phyloP scores from a whole-genome alignment of 768 basidiomycete species.

The Crucibulum laeve region DNA sequence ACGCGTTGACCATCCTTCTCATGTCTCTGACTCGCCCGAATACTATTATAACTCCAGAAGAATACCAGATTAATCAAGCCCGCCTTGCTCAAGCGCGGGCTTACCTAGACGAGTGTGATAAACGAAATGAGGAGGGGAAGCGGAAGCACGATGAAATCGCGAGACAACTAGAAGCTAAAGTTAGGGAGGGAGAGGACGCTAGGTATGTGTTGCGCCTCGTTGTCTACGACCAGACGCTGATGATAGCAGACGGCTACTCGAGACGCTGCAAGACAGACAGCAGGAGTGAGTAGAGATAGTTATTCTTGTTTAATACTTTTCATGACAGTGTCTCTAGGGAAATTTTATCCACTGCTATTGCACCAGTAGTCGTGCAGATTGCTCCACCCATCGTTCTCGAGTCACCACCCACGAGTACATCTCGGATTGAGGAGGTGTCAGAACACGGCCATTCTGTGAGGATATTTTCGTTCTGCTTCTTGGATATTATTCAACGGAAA shows the following conservation, averaged over 20 bases:
- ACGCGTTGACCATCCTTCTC: too few relatives aligned
- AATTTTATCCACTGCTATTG: too few relatives aligned
- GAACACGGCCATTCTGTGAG: not conserved
- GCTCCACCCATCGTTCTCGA: not conserved
- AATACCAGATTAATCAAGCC: constrained; percentile 22
- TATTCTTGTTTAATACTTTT: too few relatives aligned
- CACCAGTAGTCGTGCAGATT: not conserved
- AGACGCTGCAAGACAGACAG: not conserved
- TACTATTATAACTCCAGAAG: constrained; percentile 18
- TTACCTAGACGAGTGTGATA: constrained; percentile 25
- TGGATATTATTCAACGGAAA: not conserved
- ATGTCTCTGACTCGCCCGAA: too few relatives aligned
- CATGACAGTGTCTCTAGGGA: too few relatives aligned
- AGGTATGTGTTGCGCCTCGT: constrained; percentile 19
- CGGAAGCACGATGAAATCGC: constrained; percentile 15
- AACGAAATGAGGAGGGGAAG: constrained; percentile 36
- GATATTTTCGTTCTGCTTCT: not conserved
- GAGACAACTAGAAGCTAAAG: constrained; percentile 27
- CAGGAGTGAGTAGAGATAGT: too few relatives aligned
- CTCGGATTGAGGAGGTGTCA: constrained; percentile 10
- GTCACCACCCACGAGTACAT: constrained; percentile 3
- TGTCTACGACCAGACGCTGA: not conserved
- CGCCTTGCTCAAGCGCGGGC: constrained; percentile 27
- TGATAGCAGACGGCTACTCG: constrained; percentile 3
- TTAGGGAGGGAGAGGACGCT: constrained; percentile 41